A percentile compares a stretch with the other conserved stretches of the same genome.
Evolutionary conservation across 768 basidiomycete species (phyloP).

Genomic region (Aureoboletus auriporus): DNA sequence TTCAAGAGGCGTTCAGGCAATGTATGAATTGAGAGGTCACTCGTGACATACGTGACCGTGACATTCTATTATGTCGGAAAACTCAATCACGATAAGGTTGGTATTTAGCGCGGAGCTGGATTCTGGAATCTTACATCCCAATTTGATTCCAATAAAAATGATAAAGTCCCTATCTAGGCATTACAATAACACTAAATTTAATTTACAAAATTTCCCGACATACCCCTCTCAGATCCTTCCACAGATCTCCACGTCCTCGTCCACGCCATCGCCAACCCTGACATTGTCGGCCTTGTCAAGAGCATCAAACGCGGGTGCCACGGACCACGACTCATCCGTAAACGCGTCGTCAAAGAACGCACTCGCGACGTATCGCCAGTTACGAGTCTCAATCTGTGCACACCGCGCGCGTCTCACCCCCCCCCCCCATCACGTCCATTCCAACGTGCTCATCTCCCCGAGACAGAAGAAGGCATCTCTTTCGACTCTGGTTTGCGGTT

Average conservation of each 20-base stretch:
- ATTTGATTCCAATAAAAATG: too few relatives aligned
- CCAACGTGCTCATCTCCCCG: conserved; percentile 87
- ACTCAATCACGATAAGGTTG: too few relatives aligned
- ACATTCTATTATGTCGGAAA: too few relatives aligned
- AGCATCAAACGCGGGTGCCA: conserved; percentile 51
- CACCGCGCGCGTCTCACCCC: conserved; percentile 36
- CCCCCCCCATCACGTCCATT: too few relatives aligned
- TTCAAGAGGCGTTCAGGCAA: too few relatives aligned
- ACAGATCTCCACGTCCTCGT: conserved; percentile 68
- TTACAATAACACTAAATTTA: too few relatives aligned
- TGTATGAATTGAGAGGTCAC: too few relatives aligned
- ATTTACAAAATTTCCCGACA: too few relatives aligned
- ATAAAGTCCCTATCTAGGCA: too few relatives aligned
- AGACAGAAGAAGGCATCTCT: conserved; percentile 87
- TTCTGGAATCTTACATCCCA: too few relatives aligned
- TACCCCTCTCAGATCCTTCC: conserved; percentile 47
- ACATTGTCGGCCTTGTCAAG: conserved; percentile 73
- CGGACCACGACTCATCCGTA: conserved; percentile 55
- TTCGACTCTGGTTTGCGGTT: conserved; percentile 87
- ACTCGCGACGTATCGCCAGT: conserved; percentile 72
- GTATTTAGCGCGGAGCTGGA: too few relatives aligned
- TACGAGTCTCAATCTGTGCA: conserved; percentile 54
- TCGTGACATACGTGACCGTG: too few relatives aligned
- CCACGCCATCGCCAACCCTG: conserved; percentile 79
- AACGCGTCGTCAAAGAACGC: conserved; percentile 75